phyloP scores from a whole-genome alignment of 176 grass and related monocot genomes.

The Zizania latifolia region DNA sequence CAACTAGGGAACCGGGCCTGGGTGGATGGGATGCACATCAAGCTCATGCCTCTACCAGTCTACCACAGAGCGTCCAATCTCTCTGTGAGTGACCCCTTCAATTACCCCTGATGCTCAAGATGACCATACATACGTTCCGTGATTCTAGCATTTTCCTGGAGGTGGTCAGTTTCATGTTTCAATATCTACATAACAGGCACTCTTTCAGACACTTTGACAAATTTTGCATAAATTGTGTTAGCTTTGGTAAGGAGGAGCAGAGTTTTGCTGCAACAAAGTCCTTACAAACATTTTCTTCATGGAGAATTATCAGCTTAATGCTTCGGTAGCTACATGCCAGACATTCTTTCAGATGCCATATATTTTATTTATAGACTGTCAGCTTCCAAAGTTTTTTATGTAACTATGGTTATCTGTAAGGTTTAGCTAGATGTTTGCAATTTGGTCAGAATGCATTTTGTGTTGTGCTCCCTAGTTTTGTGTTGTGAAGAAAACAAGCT shows the following conservation, averaged over 20 bases:
- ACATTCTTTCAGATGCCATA: not conserved
- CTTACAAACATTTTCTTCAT: too few relatives aligned
- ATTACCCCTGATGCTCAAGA: conserved; percentile 23
- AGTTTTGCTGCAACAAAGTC: not conserved
- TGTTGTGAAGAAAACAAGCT: too few relatives aligned
- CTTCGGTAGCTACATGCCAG: not conserved
- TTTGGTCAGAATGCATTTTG: not conserved
- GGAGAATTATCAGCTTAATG: not conserved
- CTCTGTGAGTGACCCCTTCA: conserved; percentile 34
- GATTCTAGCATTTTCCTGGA: too few relatives aligned
- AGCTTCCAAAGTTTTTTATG: not conserved
- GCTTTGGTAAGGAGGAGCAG: not conserved
- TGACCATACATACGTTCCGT: too few relatives aligned
- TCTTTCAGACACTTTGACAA: not conserved
- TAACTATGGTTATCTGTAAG: not conserved
- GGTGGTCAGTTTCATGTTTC: not conserved
- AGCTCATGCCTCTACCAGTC: conserved; percentile 29
- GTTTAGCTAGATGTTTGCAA: not conserved
- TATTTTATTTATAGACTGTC: not conserved
- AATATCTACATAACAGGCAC: not conserved
- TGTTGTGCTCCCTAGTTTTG: too few relatives aligned
- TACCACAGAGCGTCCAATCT: conserved; percentile 33
- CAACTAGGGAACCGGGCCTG: conserved; percentile 25
- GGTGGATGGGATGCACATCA: conserved; percentile 4
- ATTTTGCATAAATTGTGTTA: not conserved